phyloP scores from a whole-genome alignment of 2,329 filamentous ascomycete species.

The Hypoxylon sp. region DNA sequence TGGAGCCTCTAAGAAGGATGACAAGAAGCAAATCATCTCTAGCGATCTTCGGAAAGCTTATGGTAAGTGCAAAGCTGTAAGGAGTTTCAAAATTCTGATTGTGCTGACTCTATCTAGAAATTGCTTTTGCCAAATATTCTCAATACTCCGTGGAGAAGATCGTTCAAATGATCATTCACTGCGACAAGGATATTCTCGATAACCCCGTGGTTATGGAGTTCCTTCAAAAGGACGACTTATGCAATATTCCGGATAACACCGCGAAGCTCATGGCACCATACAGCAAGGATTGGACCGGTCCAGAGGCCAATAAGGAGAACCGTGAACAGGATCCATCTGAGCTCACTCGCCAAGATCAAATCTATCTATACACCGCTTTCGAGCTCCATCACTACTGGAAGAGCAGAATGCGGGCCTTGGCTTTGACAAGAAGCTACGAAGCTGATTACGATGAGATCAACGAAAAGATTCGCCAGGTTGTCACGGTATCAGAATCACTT shows the following conservation, averaged over 20 bases:
- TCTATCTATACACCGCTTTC: slow-evolving; percentile 92
- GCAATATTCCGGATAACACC: slow-evolving; percentile 91
- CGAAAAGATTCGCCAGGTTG: slow-evolving; percentile 86
- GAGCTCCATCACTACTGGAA: slow-evolving; percentile 99
- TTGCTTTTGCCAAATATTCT: slow-evolving; percentile 95
- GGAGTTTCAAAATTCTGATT: not conserved
- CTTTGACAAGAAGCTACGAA: slow-evolving; percentile 87
- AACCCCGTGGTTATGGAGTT: slow-evolving; percentile 97
- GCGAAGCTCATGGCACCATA: slow-evolving; percentile 94
- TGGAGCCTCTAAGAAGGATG: slow-evolving; percentile 81
- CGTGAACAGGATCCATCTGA: slow-evolving; percentile 90
- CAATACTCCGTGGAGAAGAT: slow-evolving; percentile 85
- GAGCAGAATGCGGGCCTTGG: slow-evolving; percentile 91
- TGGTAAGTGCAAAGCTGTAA: slow-evolving; percentile 64
- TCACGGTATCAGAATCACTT: slow-evolving; percentile 87
- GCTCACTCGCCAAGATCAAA: slow-evolving; percentile 93
- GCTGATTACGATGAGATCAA: slow-evolving; percentile 92
- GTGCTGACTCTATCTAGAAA: slow-evolving; percentile 69
- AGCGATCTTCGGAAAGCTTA: slow-evolving; percentile 90
- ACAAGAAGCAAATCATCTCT: slow-evolving; percentile 98
- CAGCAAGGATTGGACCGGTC: slow-evolving; percentile 95
- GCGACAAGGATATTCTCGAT: slow-evolving; percentile 88
- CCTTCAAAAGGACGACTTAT: slow-evolving; percentile 90
- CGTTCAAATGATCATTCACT: slow-evolving; percentile 94
- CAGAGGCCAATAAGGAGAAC: slow-evolving; percentile 81